Evolutionary conservation across 2,329 filamentous ascomycete species (phyloP).

Genomic region (Sporothrix variecibatus): DNA sequence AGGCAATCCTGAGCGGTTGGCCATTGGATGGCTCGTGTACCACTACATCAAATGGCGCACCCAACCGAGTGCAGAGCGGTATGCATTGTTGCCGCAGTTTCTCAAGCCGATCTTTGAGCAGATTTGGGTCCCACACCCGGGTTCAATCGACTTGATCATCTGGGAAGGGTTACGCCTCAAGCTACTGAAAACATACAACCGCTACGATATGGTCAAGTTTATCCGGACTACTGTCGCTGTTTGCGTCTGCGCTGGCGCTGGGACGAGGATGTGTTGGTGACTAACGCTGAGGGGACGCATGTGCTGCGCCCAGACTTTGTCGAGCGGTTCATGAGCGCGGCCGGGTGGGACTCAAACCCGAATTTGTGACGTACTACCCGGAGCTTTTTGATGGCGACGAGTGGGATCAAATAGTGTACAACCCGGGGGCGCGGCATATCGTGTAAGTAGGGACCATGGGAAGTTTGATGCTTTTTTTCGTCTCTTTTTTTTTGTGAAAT

Average conservation of each 20-base stretch:
- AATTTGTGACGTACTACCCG: constrained; percentile 17
- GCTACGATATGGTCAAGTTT: constrained; percentile 14
- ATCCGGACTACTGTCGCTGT: constrained; percentile 21
- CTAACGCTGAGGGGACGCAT: neutral
- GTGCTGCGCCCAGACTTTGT: constrained; percentile 17
- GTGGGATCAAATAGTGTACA: constrained; percentile 4
- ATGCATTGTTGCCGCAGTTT: neutral
- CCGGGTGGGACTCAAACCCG: constrained; percentile 16
- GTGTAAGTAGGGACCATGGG: too few species aligned
- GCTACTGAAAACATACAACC: neutral
- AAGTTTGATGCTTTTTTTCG: too few species aligned
- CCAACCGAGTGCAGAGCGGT: constrained; percentile 7
- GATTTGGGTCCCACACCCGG: constrained; percentile 5
- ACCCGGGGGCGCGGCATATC: neutral
- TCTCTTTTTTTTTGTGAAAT: too few species aligned
- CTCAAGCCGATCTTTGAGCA: constrained; percentile 18
- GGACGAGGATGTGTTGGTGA: neutral
- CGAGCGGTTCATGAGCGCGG: neutral
- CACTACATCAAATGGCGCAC: constrained; percentile 25
- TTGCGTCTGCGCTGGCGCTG: constrained; percentile 16
- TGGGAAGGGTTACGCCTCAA: constrained; percentile 17
- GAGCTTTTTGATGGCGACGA: constrained; percentile 20
- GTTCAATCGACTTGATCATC: constrained; percentile 15
- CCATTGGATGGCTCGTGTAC: constrained; percentile 13
- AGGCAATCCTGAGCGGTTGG: constrained; percentile 3